Evolutionary conservation across 139 green algal species (phyloP).

Genomic region (Chlamydomonas sp.): DNA sequence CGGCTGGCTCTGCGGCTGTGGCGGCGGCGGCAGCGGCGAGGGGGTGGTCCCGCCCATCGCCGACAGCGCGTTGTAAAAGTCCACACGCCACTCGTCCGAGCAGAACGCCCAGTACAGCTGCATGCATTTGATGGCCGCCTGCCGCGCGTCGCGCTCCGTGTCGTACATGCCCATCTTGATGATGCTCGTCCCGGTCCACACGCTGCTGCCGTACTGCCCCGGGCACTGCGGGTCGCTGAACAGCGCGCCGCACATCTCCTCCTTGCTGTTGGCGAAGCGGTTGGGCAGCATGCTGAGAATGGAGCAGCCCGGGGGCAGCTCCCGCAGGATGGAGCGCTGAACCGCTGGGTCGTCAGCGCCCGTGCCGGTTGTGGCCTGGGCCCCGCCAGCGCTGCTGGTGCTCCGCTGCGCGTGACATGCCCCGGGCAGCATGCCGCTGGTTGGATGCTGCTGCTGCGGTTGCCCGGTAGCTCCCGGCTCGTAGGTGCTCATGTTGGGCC

Average conservation of each 20-base stretch:
- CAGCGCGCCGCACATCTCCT: conserved; percentile 23
- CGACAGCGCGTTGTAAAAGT: conserved; percentile 35
- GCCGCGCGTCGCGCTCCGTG: conserved; percentile 30
- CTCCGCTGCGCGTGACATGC: too few relatives aligned
- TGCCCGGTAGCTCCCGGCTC: too few relatives aligned
- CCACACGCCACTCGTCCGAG: conserved; percentile 5
- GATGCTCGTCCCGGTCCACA: conserved; percentile 18
- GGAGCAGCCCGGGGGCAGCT: conserved; percentile 1
- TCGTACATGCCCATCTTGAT: conserved; percentile 39
- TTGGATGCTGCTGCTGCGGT: too few relatives aligned
- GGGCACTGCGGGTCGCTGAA: neutral
- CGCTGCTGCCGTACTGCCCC: neutral
- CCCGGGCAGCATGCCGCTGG: too few relatives aligned
- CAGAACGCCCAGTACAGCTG: conserved; percentile 32
- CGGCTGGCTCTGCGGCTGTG: neutral
- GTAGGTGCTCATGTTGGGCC: too few relatives aligned
- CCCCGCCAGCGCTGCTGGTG: neutral
- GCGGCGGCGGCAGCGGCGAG: neutral
- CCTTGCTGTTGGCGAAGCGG: conserved; percentile 7
- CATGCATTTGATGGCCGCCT: conserved; percentile 39
- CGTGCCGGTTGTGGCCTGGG: neutral
- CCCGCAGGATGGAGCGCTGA: conserved; percentile 1
- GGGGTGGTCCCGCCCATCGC: neutral
- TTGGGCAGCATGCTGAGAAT: conserved; percentile 5
- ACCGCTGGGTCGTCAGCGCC: neutral